Conservation (phyloP, 305 asterid species). For the Fraxinus angustifolia region DNA sequence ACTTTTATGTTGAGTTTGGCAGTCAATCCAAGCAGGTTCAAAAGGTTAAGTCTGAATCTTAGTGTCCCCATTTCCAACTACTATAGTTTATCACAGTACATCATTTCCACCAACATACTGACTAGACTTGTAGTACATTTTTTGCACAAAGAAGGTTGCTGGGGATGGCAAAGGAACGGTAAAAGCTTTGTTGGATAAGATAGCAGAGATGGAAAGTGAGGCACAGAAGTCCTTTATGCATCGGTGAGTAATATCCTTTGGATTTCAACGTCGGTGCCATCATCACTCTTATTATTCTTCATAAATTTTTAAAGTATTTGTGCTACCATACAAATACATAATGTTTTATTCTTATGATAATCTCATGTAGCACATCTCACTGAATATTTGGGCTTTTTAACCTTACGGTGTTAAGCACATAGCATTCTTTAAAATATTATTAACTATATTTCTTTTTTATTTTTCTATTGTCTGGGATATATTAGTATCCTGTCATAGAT, state of each 20-base stretch:
- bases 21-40: slow-evolving; percentile 38
- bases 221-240: slow-evolving; percentile 99
- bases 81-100: background rate
- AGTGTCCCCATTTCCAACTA: slow-evolving; percentile 21
- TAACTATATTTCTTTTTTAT: background rate
- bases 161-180: slow-evolving; percentile 80
- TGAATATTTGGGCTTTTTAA: slow-evolving; percentile 9
- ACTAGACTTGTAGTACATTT: slow-evolving; percentile 21
- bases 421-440: background rate
- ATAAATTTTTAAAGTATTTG: background rate
- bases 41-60: slow-evolving; percentile 41
- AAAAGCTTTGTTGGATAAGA: slow-evolving; percentile 74
- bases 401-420: background rate
- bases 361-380: background rate
- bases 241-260: slow-evolving; percentile 51
- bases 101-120: slow-evolving; percentile 18
- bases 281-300: slow-evolving; percentile 18
- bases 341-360: slow-evolving; percentile 11
- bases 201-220: slow-evolving; percentile 90
- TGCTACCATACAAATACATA: background rate
- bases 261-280: slow-evolving; percentile 1
- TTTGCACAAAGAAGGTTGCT: slow-evolving; percentile 39
- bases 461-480: background rate
- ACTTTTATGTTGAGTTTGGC: slow-evolving; percentile 71
- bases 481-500: background rate